Conservation (phyloP, 805 yeast species). For the Teunomyces gatunensis region DNA sequence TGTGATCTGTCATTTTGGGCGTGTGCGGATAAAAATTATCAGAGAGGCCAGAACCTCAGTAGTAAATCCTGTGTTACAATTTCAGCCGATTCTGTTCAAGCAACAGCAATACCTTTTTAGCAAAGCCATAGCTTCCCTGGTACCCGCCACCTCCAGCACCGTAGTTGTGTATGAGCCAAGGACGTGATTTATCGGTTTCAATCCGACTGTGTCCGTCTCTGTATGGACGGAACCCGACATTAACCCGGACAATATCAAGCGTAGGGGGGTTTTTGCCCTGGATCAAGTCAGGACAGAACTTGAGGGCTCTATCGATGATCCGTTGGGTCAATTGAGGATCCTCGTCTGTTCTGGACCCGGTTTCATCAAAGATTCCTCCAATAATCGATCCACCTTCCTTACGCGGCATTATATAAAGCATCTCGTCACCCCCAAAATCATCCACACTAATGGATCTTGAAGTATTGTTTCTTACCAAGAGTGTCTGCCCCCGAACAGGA, state of each 20-base stretch:
- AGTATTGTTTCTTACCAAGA: conserved; percentile 47
- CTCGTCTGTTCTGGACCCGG: conserved; percentile 12
- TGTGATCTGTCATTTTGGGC: background rate
- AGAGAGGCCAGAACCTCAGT: background rate
- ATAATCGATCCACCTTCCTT: conserved; percentile 70
- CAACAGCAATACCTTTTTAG: background rate
- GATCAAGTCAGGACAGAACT: conserved; percentile 38
- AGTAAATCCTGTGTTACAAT: background rate
- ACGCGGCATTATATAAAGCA: conserved; percentile 63
- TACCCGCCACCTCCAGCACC: conserved; percentile 43
- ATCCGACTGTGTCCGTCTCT: conserved; percentile 35
- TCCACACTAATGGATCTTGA: conserved; percentile 29
- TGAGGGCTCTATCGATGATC: conserved; percentile 44
- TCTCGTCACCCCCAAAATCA: conserved; percentile 41
- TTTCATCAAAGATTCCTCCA: conserved; percentile 48
- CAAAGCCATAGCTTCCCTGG: conserved; percentile 6
- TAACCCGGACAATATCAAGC: conserved; percentile 30
- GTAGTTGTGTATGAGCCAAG: conserved; percentile 57
- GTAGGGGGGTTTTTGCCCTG: conserved; percentile 28
- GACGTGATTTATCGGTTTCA: conserved; percentile 24
- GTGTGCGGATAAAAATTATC: background rate
- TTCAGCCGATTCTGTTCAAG: background rate
- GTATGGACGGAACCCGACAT: conserved; percentile 40
- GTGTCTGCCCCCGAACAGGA: conserved; percentile 62
- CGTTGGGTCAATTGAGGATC: conserved; percentile 48